phyloP scores from a whole-genome alignment of 345 rosid genomes.

The Crucihimalaya himalaica region DNA sequence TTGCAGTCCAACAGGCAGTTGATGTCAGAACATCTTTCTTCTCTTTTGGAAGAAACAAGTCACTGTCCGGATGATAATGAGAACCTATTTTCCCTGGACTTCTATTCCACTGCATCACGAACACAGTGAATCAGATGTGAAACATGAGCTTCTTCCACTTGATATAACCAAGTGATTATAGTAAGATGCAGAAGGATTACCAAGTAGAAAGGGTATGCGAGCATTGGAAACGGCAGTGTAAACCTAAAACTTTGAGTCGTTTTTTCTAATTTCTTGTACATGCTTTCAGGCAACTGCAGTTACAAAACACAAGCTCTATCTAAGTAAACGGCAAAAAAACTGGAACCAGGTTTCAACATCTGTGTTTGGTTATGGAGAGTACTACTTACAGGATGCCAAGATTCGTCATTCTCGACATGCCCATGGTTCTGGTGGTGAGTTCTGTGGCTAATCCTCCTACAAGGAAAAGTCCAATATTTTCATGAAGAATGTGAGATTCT shows the following conservation, averaged over 20 bases:
- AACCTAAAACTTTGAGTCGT: conserved; percentile 47
- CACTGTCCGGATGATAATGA: conserved; percentile 68
- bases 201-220: conserved; percentile 81
- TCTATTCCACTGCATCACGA: conserved; percentile 55
- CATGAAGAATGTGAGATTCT: neutral
- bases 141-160: conserved; percentile 5
- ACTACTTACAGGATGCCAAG: conserved; percentile 73
- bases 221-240: conserved; percentile 74
- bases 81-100: conserved; percentile 85
- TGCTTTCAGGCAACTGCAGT: conserved; percentile 63
- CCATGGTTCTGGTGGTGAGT: conserved; percentile 96
- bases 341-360: neutral
- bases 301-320: neutral
- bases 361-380: conserved; percentile 3
- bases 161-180: neutral
- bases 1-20: conserved; percentile 62
- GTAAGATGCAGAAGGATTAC: conserved; percentile 38
- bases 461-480: neutral
- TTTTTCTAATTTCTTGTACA: conserved; percentile 52
- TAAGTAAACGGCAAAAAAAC: neutral
- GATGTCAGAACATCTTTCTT: conserved; percentile 63
- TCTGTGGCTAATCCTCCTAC: conserved; percentile 93
- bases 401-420: conserved; percentile 85
- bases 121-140: neutral
- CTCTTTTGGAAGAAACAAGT: conserved; percentile 63